phyloP scores from a whole-genome alignment of 176 grass and related monocot species.

The Eremochloa ophiuroides region DNA sequence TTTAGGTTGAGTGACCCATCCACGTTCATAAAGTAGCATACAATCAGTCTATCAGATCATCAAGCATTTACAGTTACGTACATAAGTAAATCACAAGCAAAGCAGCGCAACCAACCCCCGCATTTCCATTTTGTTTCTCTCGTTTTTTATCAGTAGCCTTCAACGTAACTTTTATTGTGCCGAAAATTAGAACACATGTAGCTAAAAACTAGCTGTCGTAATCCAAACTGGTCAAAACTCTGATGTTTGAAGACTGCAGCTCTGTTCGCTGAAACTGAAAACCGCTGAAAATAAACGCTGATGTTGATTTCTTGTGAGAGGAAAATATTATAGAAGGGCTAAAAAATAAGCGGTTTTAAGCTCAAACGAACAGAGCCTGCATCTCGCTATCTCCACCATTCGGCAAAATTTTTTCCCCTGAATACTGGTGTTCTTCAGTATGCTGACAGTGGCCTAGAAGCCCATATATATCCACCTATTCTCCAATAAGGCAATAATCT shows the following conservation, averaged over 20 bases:
- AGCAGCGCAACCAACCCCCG: background rate
- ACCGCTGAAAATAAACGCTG: too few species aligned
- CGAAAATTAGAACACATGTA: background rate
- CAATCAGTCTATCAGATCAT: too few species aligned
- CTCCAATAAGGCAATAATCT: background rate
- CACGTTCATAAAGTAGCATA: background rate
- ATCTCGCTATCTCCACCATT: background rate
- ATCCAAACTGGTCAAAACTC: background rate
- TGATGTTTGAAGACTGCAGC: background rate
- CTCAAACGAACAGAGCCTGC: too few species aligned
- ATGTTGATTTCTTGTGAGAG: too few species aligned
- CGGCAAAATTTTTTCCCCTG: background rate
- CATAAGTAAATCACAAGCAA: constrained; percentile 36
- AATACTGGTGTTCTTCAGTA: background rate
- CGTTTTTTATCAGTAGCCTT: background rate
- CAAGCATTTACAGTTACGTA: constrained; percentile 11
- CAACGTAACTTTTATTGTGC: background rate
- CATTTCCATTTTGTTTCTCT: background rate
- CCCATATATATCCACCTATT: background rate
- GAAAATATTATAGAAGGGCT: too few species aligned
- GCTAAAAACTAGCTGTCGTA: background rate
- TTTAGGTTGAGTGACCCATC: constrained; percentile 7
- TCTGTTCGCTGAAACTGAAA: too few species aligned
- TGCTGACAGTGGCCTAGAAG: background rate
- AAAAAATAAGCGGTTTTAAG: too few species aligned